Conservation (phyloP, 2,329 filamentous ascomycete species). For the Thelonectria discophora region DNA sequence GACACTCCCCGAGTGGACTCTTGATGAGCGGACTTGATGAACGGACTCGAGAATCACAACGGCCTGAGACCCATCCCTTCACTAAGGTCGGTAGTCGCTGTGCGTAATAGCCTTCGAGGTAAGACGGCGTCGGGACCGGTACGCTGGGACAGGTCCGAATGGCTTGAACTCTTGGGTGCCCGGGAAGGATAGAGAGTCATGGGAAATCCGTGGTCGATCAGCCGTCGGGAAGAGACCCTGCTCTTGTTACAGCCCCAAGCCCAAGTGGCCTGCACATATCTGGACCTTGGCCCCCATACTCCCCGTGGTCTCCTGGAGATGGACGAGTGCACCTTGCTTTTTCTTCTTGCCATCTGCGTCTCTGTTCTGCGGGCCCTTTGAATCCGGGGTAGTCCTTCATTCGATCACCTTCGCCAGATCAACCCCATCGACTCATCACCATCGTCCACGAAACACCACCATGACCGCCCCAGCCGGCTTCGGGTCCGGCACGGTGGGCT, state of each 20-base stretch:
- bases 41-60: neutral
- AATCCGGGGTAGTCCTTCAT: neutral
- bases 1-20: neutral
- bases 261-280: neutral
- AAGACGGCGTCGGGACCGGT: neutral
- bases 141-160: neutral
- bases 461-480: slow-evolving; percentile 30
- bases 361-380: neutral
- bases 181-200: neutral
- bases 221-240: neutral
- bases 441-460: neutral
- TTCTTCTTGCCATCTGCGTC: neutral
- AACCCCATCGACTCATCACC: neutral
- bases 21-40: no score
- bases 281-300: neutral
- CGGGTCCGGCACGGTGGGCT: slow-evolving; percentile 37
- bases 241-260: neutral
- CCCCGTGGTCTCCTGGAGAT: neutral
- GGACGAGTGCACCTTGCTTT: neutral
- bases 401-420: neutral
- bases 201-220: neutral
- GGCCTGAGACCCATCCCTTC: no score
- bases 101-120: neutral
- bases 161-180: no score
- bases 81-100: neutral